A percentile compares a stretch with the other conserved stretches of the same genome.
phyloP scores from a whole-genome alignment of 73 alveolate genomes.

The Paramecium tetraurelia region DNA sequence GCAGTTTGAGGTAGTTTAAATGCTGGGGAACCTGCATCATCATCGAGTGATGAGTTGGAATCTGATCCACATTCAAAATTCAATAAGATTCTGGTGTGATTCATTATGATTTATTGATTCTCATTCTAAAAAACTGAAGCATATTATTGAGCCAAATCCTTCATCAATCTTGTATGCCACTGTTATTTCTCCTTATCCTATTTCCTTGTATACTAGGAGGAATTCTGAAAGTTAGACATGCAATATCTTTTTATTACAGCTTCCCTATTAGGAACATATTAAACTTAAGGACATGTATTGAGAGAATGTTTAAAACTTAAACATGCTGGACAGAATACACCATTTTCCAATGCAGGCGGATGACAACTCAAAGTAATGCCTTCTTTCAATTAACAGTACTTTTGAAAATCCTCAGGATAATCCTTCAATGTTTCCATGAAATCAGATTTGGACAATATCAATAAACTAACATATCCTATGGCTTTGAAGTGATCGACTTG shows the following conservation, averaged over 20 bases:
- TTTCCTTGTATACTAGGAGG: background rate
- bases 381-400: background rate
- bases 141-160: background rate
- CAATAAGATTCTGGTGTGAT: background rate
- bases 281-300: background rate
- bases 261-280: slow-evolving; percentile 14
- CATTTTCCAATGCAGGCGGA: background rate
- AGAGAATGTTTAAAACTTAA: background rate
- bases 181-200: background rate
- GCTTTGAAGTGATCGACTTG: background rate
- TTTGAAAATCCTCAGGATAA: slow-evolving; percentile 11
- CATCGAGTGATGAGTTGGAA: background rate
- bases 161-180: background rate
- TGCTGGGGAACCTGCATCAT: background rate
- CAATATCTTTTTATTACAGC: background rate
- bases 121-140: background rate
- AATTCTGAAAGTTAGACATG: background rate
- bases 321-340: slow-evolving; percentile 27
- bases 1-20: background rate
- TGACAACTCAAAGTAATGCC: background rate
- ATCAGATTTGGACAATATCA: background rate
- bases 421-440: slow-evolving; percentile 16
- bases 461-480: slow-evolving; percentile 17
- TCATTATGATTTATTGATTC: background rate
- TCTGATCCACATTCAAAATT: background rate